Conservation (phyloP, 139 green algal species). For the Volvox africanus region DNA sequence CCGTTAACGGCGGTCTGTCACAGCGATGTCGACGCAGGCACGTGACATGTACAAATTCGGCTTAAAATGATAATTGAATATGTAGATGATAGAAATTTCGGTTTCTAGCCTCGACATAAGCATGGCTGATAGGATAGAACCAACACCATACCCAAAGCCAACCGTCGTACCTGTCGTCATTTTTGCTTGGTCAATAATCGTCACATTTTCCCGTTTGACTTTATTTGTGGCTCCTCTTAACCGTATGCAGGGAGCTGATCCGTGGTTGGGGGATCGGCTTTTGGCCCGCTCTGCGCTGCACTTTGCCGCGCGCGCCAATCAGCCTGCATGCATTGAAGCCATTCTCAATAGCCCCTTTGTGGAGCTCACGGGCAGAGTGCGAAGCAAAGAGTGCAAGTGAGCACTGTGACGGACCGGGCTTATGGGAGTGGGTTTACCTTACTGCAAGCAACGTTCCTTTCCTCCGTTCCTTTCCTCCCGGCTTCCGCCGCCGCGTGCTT, state of each 20-base stretch:
- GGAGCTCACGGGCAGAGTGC: background rate
- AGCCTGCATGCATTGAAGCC: conserved; percentile 10
- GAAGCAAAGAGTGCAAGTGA: conserved; percentile 13
- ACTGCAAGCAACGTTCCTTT: background rate
- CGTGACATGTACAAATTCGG: too few species aligned
- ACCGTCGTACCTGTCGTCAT: too few species aligned
- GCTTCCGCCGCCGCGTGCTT: background rate
- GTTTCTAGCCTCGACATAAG: too few species aligned
- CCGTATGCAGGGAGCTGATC: conserved; percentile 45
- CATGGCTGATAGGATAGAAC: too few species aligned
- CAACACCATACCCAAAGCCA: too few species aligned
- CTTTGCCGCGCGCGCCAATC: conserved; percentile 37
- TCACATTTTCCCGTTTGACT: too few species aligned
- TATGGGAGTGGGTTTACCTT: too few species aligned
- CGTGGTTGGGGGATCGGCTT: conserved; percentile 50
- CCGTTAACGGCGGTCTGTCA: background rate
- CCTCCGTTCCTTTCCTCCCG: background rate
- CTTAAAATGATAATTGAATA: too few species aligned
- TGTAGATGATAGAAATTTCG: too few species aligned
- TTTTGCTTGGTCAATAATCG: too few species aligned
- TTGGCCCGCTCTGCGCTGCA: conserved; percentile 48
- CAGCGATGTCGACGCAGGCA: too few species aligned
- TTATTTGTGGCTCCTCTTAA: too few species aligned
- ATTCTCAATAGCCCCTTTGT: conserved; percentile 17
- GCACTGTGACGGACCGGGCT: background rate